Evolutionary conservation across 2,329 filamentous ascomycete species (phyloP), one percentile per base, ranked within the genome.

Genomic region (Plectosphaerella sp.): DNA sequence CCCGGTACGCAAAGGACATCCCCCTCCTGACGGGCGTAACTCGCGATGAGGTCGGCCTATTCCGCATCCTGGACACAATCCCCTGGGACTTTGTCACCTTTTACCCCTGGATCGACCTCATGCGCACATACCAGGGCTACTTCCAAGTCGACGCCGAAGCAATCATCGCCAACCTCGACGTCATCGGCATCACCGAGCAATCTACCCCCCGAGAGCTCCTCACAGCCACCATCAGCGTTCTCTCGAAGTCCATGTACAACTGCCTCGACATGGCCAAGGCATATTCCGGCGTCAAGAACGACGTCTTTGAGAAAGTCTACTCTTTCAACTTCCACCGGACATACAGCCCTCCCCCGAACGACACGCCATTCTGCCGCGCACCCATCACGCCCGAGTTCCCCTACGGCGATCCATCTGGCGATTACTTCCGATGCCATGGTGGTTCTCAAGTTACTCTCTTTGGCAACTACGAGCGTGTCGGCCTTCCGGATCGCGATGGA

Each of bases 401-500:
- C 8, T 53, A 67, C 45, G 66, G 66, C 18, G 64, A 72, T 52
- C 68, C 66, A 3, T 57, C 63, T n/a, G 47, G 48, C 4, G 70
- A 73, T 52, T 73, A 73, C 59, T 68, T 66, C 58, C 72, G 71
- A 54, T 74, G 71, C 59, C 70, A 73, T 50, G 68, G 64, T 2
- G 69, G 69, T 10, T 70, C 73, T 51, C 64, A 71, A 50, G 61
- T 67, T 51, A 57, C 67, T n/a, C 66, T 67, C 5, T 71, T 73
- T 52, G 71, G 66, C 22, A 71, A 62, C 7, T 58, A 61, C n/a
- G 50, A 52, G 5, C 63, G 67, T 25, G 60, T 51, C 4, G 67
- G 65, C 1, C 60, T 61, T 46, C 62, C 64, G 2, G 68, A 68
- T 47, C 63, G 71, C 6, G 70, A 72, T 51, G 68, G 64, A 8